A percentile compares a stretch with the other conserved stretches of the same genome.
Conservation (phyloP, 1,139 yeast species). For the Kodamaea arcana region DNA sequence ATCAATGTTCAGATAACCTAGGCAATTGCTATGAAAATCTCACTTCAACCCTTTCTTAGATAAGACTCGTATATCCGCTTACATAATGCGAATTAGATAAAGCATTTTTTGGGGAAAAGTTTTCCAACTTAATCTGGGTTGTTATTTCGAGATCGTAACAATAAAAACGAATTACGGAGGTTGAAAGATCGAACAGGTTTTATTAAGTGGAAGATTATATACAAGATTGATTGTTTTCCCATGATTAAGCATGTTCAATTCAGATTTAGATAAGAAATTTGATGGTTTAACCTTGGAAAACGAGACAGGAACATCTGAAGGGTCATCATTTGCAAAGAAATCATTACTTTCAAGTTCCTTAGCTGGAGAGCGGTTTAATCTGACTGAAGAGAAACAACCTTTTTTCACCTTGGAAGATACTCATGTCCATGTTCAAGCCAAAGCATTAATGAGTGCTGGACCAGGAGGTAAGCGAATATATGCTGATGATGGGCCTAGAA, state of each 20-base stretch:
- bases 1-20: no score
- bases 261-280: constrained; percentile 19
- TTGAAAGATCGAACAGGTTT: no score
- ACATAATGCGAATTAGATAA: no score
- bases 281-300: constrained; percentile 10
- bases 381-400: constrained; percentile 4
- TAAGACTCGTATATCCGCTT: no score
- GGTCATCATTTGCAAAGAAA: constrained; percentile 9
- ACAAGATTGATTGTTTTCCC: no score
- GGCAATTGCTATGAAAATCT: no score
- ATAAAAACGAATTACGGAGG: no score
- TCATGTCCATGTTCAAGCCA: constrained; percentile 8
- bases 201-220: no score
- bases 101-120: constrained; percentile 1
- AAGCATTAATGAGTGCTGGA: constrained; percentile 2
- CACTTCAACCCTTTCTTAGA: no score
- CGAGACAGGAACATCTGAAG: background rate
- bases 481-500: no score
- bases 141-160: no score
- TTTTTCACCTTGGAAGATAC: constrained; percentile 9
- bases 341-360: constrained; percentile 27
- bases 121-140: constrained; percentile 1
- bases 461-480: constrained; percentile 2
- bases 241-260: constrained; percentile 11
- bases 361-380: constrained; percentile 16